These are phyloP conservation scores for Yamadazyma blattariae DNA, from an alignment of 1,139 yeast species.

Conservation along the genomic window DNA sequence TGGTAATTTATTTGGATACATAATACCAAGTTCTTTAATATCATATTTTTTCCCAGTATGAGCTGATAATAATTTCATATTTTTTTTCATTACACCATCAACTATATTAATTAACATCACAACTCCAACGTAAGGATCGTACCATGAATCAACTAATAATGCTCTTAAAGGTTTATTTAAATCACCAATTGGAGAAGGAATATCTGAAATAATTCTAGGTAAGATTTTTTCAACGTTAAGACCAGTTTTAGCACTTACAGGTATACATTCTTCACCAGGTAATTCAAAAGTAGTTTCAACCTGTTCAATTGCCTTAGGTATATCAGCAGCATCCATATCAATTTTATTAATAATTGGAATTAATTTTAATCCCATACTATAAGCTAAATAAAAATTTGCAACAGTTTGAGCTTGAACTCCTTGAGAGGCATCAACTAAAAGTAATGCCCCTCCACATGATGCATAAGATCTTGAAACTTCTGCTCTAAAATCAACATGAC, in stretches of 20 bases:
- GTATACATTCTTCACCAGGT: constrained; percentile 68
- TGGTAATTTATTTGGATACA: constrained; percentile 83
- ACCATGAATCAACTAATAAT: constrained; percentile 93
- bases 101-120: constrained; percentile 80
- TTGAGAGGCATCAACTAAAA: constrained; percentile 91
- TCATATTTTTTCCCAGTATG: constrained; percentile 78
- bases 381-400: constrained; percentile 89
- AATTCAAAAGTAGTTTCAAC: constrained; percentile 82
- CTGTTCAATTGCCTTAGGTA: constrained; percentile 77
- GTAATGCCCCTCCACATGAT: constrained; percentile 90
- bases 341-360: constrained; percentile 91
- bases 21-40: constrained; percentile 88
- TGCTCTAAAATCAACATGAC: constrained; percentile 94
- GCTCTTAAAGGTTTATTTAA: constrained; percentile 61
- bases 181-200: constrained; percentile 70
- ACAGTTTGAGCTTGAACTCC: constrained; percentile 98
- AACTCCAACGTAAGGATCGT: constrained; percentile 92
- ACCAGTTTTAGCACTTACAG: constrained; percentile 93
- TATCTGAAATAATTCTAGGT: constrained; percentile 74
- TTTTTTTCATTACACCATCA: constrained; percentile 75
- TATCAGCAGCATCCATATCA: constrained; percentile 86
- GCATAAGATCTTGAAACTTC: constrained; percentile 94
- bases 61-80: constrained; percentile 73
- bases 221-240: constrained; percentile 69
- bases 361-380: constrained; percentile 75